A percentile compares a stretch with the other conserved stretches of the same genome.
Evolutionary conservation across 2,329 filamentous ascomycete species (phyloP).

Genomic region (Microcyclospora pomicola): DNA sequence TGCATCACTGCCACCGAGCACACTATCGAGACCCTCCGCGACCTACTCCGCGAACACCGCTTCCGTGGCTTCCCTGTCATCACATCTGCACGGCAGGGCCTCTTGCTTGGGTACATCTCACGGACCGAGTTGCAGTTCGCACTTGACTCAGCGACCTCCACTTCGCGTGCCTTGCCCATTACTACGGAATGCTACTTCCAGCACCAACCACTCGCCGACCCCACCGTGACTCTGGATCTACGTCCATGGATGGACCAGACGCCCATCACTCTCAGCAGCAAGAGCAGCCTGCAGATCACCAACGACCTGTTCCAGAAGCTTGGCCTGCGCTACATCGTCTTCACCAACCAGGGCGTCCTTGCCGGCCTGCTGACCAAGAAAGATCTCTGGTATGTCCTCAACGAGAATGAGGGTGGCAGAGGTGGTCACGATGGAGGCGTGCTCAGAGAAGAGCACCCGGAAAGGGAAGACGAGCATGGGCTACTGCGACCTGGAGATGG

Average conservation of each 20-base stretch:
- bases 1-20: conserved; percentile 70
- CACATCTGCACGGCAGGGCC: conserved; percentile 58
- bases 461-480: conserved; percentile 27
- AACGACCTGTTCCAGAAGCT: conserved; percentile 91
- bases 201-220: conserved; percentile 69
- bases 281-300: conserved; percentile 66
- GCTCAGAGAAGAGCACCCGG: conserved; percentile 23
- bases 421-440: conserved; percentile 20
- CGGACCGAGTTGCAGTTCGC: conserved; percentile 80
- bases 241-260: conserved; percentile 99
- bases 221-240: conserved; percentile 66
- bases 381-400: conserved; percentile 87
- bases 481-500: conserved; percentile 16
- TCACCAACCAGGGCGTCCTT: conserved; percentile 66
- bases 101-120: conserved; percentile 86
- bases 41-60: conserved; percentile 57
- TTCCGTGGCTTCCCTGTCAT: conserved; percentile 91
- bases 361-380: conserved; percentile 91
- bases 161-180: conserved; percentile 43
- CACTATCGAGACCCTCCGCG: conserved; percentile 62
- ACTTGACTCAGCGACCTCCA: conserved; percentile 47
- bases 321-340: conserved; percentile 78
- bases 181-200: conserved; percentile 74
- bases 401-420: conserved; percentile 48
- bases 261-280: conserved; percentile 72